A percentile compares a stretch with the other conserved stretches of the same genome.
phyloP scores from a whole-genome alignment of 2,329 filamentous ascomycete species.

The Escovopsis sp. region DNA sequence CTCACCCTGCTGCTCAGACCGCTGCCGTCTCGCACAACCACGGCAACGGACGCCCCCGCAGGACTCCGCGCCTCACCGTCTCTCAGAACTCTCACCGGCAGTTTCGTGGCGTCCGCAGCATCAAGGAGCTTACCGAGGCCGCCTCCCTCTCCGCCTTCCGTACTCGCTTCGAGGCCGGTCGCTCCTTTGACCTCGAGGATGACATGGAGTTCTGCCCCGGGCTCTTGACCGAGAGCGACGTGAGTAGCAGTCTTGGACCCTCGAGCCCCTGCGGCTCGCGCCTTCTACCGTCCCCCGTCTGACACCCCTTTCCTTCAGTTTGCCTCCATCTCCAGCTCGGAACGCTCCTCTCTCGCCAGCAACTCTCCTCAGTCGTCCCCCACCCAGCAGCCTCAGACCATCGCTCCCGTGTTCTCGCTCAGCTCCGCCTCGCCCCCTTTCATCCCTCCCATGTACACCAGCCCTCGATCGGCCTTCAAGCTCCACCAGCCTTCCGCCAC shows the following conservation, averaged over 20 bases:
- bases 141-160: slow-evolving; percentile 64
- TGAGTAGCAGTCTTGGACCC: slow-evolving; percentile 32
- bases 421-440: slow-evolving; percentile 52
- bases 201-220: slow-evolving; percentile 91
- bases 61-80: slow-evolving; percentile 65
- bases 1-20: slow-evolving; percentile 41
- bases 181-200: slow-evolving; percentile 90
- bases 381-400: slow-evolving; percentile 69
- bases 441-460: slow-evolving; percentile 49
- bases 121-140: slow-evolving; percentile 75
- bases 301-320: slow-evolving; percentile 41
- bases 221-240: slow-evolving; percentile 84
- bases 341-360: slow-evolving; percentile 88
- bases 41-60: slow-evolving; percentile 61
- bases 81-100: slow-evolving; percentile 76
- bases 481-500: slow-evolving; percentile 83
- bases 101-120: slow-evolving; percentile 68
- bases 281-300: slow-evolving; percentile 11
- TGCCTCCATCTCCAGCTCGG: slow-evolving; percentile 86
- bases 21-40: slow-evolving; percentile 49
- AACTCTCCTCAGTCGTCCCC: slow-evolving; percentile 87
- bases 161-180: slow-evolving; percentile 74
- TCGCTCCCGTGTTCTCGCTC: slow-evolving; percentile 62
- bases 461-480: slow-evolving; percentile 54
- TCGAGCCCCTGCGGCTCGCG: slow-evolving; percentile 6